Conservation (phyloP, 1,284 basidiomycete species). For the Cutaneotrichosporon cyanovorans region DNA sequence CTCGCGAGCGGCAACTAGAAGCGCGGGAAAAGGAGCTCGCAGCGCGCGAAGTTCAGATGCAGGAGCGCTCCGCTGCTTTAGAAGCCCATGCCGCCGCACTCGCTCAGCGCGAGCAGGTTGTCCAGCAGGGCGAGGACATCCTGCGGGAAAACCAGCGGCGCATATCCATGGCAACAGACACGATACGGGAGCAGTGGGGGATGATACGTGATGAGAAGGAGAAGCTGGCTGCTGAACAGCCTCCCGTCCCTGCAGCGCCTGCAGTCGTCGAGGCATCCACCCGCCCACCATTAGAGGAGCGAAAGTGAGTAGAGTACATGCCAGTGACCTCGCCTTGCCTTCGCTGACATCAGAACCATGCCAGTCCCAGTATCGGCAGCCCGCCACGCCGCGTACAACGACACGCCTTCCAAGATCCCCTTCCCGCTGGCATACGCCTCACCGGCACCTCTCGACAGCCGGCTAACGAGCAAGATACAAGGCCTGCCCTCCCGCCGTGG, state of each 20-base stretch:
- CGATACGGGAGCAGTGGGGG: slow-evolving; percentile 49
- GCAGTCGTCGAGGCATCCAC: neutral
- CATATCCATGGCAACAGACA: slow-evolving; percentile 60
- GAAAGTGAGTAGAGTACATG: slow-evolving; percentile 20
- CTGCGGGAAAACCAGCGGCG: slow-evolving; percentile 59
- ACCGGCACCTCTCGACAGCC: slow-evolving; percentile 6
- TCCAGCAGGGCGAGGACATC: slow-evolving; percentile 58
- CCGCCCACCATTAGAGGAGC: slow-evolving; percentile 30
- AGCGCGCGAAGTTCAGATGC: slow-evolving; percentile 41
- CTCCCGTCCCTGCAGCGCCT: neutral
- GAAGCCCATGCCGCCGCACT: slow-evolving; percentile 47
- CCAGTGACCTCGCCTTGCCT: neutral
- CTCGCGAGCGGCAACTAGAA: slow-evolving; percentile 19
- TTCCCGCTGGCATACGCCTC: slow-evolving; percentile 12
- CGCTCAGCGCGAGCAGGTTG: slow-evolving; percentile 59
- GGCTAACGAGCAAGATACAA: slow-evolving; percentile 8
- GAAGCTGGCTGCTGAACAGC: slow-evolving; percentile 15
- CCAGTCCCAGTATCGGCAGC: slow-evolving; percentile 20
- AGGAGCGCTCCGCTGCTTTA: slow-evolving; percentile 19
- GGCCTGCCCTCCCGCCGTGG: slow-evolving; percentile 1
- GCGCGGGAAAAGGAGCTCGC: slow-evolving; percentile 22
- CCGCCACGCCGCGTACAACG: slow-evolving; percentile 27
- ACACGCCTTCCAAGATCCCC: slow-evolving; percentile 43
- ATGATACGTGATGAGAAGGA: slow-evolving; percentile 54
- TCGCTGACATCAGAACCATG: slow-evolving; percentile 17